These are phyloP conservation scores for Colletotrichum chrysophilum DNA, from an alignment of 2,329 filamentous ascomycete genomes.

Conservation along the genomic window DNA sequence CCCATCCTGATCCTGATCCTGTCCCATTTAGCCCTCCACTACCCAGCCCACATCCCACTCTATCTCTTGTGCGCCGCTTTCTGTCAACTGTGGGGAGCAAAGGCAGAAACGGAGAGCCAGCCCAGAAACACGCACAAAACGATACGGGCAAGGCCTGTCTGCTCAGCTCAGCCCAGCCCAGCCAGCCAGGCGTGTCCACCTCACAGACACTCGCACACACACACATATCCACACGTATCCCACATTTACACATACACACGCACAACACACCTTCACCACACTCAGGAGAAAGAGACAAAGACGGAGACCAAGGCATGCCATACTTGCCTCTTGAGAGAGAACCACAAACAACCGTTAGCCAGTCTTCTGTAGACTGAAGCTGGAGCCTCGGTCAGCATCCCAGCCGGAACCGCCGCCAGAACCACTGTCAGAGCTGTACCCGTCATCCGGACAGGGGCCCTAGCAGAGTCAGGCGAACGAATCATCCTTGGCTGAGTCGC, in stretches of 20 bases:
- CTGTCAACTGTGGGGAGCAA: conserved; percentile 15
- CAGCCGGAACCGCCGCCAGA: not conserved
- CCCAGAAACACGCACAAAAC: not conserved
- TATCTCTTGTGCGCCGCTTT: conserved; percentile 17
- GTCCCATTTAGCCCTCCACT: conserved; percentile 20
- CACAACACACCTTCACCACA: not conserved
- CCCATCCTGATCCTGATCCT: conserved; percentile 11
- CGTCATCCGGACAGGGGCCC: conserved; percentile 13
- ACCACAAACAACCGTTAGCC: not conserved
- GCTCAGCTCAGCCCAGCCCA: not conserved
- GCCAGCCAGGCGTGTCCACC: not conserved
- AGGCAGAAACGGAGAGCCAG: not conserved
- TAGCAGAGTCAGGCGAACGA: conserved; percentile 7
- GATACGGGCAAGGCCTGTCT: not conserved
- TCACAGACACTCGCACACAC: not conserved
- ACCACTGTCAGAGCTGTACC: not conserved
- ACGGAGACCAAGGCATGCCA: not conserved
- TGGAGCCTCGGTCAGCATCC: not conserved
- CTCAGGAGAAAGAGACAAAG: not conserved
- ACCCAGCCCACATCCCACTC: conserved; percentile 20
- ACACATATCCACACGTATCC: not conserved
- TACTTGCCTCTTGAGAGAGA: not conserved
- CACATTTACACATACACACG: not conserved
- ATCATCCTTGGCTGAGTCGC: not conserved
- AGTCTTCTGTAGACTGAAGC: not conserved